Percentiles rank a stretch among this genome's conserved stretches.
phyloP scores from a whole-genome alignment of 2,329 filamentous ascomycete species.

The Botryotinia calthae region DNA sequence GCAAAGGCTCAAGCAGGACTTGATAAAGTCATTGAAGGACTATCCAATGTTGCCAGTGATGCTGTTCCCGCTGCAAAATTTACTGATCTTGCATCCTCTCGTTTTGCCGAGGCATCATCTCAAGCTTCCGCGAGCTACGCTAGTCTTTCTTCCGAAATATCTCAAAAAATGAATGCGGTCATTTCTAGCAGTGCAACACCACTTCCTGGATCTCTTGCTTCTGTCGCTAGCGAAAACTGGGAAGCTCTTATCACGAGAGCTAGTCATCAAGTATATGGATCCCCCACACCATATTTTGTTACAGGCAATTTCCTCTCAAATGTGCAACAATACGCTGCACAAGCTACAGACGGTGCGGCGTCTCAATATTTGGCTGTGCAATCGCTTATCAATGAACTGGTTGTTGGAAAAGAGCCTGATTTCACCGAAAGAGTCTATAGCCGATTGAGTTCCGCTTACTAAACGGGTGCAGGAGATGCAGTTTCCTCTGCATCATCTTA shows the following conservation, averaged over 20 bases:
- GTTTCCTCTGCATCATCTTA: conserved; percentile 52
- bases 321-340: conserved; percentile 57
- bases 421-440: conserved; percentile 79
- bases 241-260: conserved; percentile 38
- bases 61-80: conserved; percentile 42
- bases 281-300: conserved; percentile 38
- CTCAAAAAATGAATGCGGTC: conserved; percentile 39
- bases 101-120: conserved; percentile 45
- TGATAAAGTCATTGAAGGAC: conserved; percentile 37
- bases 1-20: conserved; percentile 8
- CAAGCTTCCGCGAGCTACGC: conserved; percentile 48
- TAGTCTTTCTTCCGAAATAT: conserved; percentile 58
- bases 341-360: conserved; percentile 58
- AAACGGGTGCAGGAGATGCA: conserved; percentile 52
- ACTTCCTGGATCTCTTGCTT: conserved; percentile 52
- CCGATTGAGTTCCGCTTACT: conserved; percentile 69
- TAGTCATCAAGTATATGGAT: conserved; percentile 37
- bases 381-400: conserved; percentile 71
- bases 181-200: conserved; percentile 47
- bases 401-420: conserved; percentile 73
- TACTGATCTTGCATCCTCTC: conserved; percentile 44
- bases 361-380: conserved; percentile 69
- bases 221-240: conserved; percentile 45
- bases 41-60: conserved; percentile 38
- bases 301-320: conserved; percentile 47